Percentiles rank a stretch among this genome's conserved stretches.
Conservation (phyloP, 2,329 filamentous ascomycete species). For the Akanthomyces muscarius region DNA sequence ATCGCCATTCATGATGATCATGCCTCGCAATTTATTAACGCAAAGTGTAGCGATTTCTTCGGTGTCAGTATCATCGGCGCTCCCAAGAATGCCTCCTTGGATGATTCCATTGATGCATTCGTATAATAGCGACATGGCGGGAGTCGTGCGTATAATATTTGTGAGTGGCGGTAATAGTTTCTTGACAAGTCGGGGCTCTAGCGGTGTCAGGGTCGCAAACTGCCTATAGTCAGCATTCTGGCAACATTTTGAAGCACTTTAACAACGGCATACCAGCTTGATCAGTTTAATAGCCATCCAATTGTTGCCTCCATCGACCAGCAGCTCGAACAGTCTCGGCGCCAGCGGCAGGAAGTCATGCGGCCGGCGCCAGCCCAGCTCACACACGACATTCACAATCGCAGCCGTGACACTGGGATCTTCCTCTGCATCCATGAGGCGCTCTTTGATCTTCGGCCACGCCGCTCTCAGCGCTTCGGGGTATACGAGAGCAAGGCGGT, state of each 20-base stretch:
- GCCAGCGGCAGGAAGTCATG: conserved; percentile 91
- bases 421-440: conserved; percentile 83
- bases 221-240: conserved; percentile 33
- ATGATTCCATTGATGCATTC: conserved; percentile 99
- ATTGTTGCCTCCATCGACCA: conserved; percentile 91
- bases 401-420: conserved; percentile 92
- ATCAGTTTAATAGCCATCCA: conserved; percentile 99
- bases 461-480: conserved; percentile 87
- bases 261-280: conserved; percentile 63
- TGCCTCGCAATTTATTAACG: conserved; percentile 86
- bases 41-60: conserved; percentile 92
- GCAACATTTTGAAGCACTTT: background rate
- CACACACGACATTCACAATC: conserved; percentile 94
- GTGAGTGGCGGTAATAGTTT: conserved; percentile 89
- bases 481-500: conserved; percentile 90
- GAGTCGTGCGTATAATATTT: conserved; percentile 88
- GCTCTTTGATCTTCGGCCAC: conserved; percentile 97
- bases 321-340: conserved; percentile 83
- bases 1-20: conserved; percentile 91
- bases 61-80: conserved; percentile 71
- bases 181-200: conserved; percentile 86
- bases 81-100: conserved; percentile 87
- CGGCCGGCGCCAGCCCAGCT: conserved; percentile 88
- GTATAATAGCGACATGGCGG: conserved; percentile 96
- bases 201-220: conserved; percentile 90